A percentile compares a stretch with the other conserved stretches of the same genome.
Conservation (phyloP, 2,329 filamentous ascomycete genomes). For the Elsinoe necatrix region DNA sequence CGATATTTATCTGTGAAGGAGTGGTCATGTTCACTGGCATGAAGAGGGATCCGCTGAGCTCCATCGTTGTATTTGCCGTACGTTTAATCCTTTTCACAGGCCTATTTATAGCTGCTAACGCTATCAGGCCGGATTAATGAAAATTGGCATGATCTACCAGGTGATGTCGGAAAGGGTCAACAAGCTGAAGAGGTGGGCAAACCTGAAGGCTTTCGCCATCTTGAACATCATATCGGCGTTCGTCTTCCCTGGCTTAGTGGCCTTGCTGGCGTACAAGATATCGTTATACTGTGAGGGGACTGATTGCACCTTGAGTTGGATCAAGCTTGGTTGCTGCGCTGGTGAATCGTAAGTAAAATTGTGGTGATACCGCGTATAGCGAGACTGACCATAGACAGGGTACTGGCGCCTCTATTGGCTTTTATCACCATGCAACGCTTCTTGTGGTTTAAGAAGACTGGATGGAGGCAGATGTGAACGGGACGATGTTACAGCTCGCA, state of each 20-base stretch:
- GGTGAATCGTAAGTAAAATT: not conserved
- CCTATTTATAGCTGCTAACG: not conserved
- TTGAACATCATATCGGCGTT: not conserved
- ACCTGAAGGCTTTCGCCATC: not conserved
- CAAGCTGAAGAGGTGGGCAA: conserved; percentile 4
- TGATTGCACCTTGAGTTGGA: not conserved
- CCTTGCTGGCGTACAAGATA: not conserved
- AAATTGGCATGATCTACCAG: conserved; percentile 5
- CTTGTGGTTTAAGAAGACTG: conserved; percentile 1
- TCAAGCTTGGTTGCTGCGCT: conserved; percentile 1
- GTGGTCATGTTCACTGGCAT: not conserved
- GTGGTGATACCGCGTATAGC: not conserved
- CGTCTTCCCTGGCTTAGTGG: not conserved
- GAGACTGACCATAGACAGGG: not conserved
- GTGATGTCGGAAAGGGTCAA: not conserved
- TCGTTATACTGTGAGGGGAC: not conserved
- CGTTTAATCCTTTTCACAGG: not conserved
- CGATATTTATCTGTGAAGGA: not conserved
- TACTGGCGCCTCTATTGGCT: not conserved
- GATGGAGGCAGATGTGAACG: not conserved
- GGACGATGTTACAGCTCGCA: too few species aligned
- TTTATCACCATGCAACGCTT: conserved; percentile 1
- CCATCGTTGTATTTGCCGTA: not conserved
- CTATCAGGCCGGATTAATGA: not conserved
- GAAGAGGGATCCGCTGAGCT: not conserved